Percentiles rank a stretch among this genome's conserved stretches.
Evolutionary conservation across 2,329 filamentous ascomycete species (phyloP).

Genomic region (Verticillium isaacii): DNA sequence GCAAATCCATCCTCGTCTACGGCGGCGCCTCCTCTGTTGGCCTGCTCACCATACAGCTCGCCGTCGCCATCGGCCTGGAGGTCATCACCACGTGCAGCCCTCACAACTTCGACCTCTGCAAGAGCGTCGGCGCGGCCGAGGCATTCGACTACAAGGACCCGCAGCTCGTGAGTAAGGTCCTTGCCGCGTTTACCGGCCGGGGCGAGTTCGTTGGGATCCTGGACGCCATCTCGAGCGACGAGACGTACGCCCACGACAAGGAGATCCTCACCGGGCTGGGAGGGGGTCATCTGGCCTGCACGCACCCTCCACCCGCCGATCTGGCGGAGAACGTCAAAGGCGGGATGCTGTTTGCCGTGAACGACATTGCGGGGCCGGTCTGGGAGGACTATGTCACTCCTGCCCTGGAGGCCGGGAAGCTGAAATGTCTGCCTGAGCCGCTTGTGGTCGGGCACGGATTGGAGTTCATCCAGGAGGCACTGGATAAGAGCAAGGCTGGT

Average conservation of each 20-base stretch:
- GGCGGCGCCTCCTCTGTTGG: slow-evolving; percentile 45
- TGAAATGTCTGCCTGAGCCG: slow-evolving; percentile 16
- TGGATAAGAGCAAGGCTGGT: slow-evolving; percentile 16
- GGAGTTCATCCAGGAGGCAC: slow-evolving; percentile 15
- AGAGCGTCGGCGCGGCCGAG: slow-evolving; percentile 34
- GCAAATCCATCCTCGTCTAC: slow-evolving; percentile 29
- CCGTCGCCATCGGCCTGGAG: slow-evolving; percentile 35
- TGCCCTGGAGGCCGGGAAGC: slow-evolving; percentile 14
- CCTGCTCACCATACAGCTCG: slow-evolving; percentile 39
- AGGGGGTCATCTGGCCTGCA: slow-evolving; percentile 27
- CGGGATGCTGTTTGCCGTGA: slow-evolving; percentile 25
- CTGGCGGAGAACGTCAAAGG: slow-evolving; percentile 23
- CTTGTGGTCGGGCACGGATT: slow-evolving; percentile 18
- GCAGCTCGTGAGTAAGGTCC: slow-evolving; percentile 23
- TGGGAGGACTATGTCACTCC: slow-evolving; percentile 18
- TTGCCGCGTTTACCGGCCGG: slow-evolving; percentile 18
- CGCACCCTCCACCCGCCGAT: slow-evolving; percentile 25
- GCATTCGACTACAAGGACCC: slow-evolving; percentile 39
- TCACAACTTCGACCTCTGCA: slow-evolving; percentile 37
- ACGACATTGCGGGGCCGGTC: slow-evolving; percentile 16
- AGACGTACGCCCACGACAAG: slow-evolving; percentile 17
- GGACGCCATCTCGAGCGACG: slow-evolving; percentile 17
- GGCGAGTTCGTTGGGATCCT: slow-evolving; percentile 20
- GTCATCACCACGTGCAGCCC: slow-evolving; percentile 37
- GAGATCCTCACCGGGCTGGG: slow-evolving; percentile 18